phyloP scores from a whole-genome alignment of 2,329 filamentous ascomycete genomes.

The Beauveria bassiana region DNA sequence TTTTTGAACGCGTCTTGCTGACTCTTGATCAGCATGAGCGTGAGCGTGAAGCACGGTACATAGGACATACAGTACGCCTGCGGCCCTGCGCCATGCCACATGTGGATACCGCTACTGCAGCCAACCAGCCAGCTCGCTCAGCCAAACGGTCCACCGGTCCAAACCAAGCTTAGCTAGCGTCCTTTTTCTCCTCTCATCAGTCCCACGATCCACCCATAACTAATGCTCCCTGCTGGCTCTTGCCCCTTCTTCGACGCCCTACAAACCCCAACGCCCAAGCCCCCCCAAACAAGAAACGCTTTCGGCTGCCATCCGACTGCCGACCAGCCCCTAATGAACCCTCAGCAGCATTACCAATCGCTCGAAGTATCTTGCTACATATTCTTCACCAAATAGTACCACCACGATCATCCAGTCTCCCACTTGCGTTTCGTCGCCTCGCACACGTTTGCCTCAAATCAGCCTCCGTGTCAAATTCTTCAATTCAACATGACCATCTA shows the following conservation, averaged over 20 bases:
- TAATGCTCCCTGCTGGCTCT: too few species aligned
- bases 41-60: too few species aligned
- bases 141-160: too few species aligned
- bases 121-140: neutral
- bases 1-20: too few species aligned
- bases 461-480: too few species aligned
- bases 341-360: too few species aligned
- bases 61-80: too few species aligned
- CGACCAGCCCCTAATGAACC: neutral
- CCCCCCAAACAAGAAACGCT: neutral
- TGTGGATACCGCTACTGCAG: conserved; percentile 5
- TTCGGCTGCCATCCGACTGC: conserved; percentile 10
- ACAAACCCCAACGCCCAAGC: neutral
- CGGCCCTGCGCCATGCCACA: neutral
- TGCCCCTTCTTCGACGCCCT: too few species aligned
- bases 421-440: neutral
- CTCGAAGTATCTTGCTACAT: neutral
- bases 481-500: neutral
- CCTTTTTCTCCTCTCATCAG: too few species aligned
- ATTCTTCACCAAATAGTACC: neutral
- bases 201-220: too few species aligned
- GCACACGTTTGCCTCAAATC: neutral
- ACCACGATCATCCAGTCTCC: neutral
- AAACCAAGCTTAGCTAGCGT: too few species aligned
- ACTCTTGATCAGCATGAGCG: too few species aligned